These are phyloP conservation scores for Mortierella alpina DNA, from an alignment of 192 early-diverging fungal genomes.

Conservation along the genomic window DNA sequence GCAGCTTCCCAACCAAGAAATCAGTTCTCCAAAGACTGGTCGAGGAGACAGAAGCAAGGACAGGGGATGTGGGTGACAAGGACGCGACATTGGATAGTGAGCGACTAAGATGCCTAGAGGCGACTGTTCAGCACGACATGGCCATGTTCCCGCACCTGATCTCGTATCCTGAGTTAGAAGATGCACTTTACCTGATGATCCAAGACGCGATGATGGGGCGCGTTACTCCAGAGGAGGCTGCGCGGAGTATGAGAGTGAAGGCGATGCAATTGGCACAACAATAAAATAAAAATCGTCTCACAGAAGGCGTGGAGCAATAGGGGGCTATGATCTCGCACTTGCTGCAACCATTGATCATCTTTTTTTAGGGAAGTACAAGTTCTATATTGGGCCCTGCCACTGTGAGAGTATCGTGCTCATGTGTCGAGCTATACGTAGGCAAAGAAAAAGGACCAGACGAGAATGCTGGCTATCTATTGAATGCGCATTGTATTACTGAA, in stretches of 20 bases:
- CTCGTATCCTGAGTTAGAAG: conserved; percentile 39
- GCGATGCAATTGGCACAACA: not conserved
- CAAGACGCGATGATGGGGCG: conserved; percentile 49
- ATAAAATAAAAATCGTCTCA: not conserved
- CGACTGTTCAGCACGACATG: conserved; percentile 33
- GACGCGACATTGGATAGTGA: conserved; percentile 25
- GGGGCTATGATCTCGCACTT: not conserved
- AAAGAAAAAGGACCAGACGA: no score
- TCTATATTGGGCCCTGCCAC: no score
- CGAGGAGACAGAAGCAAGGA: conserved; percentile 8
- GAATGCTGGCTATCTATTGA: no score
- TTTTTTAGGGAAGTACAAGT: no score
- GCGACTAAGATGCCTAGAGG: conserved; percentile 18
- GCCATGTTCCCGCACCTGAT: conserved; percentile 43
- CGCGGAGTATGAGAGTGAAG: conserved; percentile 7
- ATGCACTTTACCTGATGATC: conserved; percentile 38
- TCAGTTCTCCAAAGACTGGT: conserved; percentile 25
- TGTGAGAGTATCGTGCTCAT: no score
- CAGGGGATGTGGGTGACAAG: not conserved
- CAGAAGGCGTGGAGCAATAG: not conserved
- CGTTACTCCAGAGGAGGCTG: conserved; percentile 8
- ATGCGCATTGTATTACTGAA: no score
- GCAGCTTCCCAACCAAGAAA: conserved; percentile 45
- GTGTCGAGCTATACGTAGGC: no score
- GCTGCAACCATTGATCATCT: no score